These are phyloP conservation scores for Rehmannia glutinosa DNA, from an alignment of 257 asterid species.

Conservation along the genomic window DNA sequence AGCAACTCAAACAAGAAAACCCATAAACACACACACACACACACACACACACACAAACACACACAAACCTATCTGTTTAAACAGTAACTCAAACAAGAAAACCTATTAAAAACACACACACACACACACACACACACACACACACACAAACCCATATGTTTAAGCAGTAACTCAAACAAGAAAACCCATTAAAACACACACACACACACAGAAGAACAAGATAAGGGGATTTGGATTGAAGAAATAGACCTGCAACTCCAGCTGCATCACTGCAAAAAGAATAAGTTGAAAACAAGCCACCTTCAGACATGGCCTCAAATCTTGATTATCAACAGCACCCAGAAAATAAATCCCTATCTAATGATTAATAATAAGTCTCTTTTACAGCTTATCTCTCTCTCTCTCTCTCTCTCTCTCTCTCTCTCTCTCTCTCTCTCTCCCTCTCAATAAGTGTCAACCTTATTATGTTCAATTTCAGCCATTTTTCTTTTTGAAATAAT, in stretches of 20 bases:
- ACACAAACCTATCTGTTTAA: not conserved
- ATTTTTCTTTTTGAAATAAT: not conserved
- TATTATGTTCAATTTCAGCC: not conserved
- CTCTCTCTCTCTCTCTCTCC: not conserved
- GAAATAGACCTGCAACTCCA: slow-evolving; percentile 66
- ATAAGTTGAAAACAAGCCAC: slow-evolving; percentile 38
- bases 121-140: no score
- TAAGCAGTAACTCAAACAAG: slow-evolving; percentile 1
- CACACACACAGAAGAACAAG: not conserved
- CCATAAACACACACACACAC: no score
- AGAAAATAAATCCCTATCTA: not conserved
- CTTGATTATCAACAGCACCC: not conserved
- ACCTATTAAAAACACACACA: no score
- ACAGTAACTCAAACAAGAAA: no score
- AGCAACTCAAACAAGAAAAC: no score
- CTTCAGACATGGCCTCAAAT: slow-evolving; percentile 34
- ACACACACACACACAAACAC: no score
- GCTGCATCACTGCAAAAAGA: slow-evolving; percentile 56
- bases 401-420: not conserved
- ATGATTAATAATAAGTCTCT: not conserved
- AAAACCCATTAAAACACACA: not conserved
- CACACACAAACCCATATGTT: not conserved
- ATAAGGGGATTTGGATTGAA: not conserved
- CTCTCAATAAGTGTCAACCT: not conserved
- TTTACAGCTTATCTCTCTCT: not conserved